These are phyloP conservation scores for Verticillium dahliae DNA, from an alignment of 2,329 filamentous ascomycete species.

Conservation along the genomic window DNA sequence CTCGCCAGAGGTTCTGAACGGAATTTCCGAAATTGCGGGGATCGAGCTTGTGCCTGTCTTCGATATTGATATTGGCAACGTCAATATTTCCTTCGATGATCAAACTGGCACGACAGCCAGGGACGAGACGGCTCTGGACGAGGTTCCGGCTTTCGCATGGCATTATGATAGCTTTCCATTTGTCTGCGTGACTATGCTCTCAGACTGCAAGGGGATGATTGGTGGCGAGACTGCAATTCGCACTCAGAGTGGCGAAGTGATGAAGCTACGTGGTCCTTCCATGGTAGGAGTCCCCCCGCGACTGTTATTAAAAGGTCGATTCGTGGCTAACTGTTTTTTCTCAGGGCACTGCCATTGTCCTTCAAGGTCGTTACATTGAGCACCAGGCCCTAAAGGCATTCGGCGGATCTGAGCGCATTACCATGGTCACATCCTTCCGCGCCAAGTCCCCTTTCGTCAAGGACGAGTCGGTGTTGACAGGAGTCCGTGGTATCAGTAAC, in stretches of 20 bases:
- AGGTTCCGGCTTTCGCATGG: constrained; percentile 53
- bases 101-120: constrained; percentile 21
- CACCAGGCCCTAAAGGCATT: constrained; percentile 57
- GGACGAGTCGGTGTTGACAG: constrained; percentile 56
- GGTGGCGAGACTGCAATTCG: constrained; percentile 58
- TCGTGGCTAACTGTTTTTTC: constrained; percentile 11
- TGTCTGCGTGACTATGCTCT: constrained; percentile 62
- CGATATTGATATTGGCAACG: constrained; percentile 48
- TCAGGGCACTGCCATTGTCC: constrained; percentile 54
- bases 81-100: constrained; percentile 46
- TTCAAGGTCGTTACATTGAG: constrained; percentile 62
- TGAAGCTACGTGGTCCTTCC: constrained; percentile 52
- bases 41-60: constrained; percentile 47
- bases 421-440: constrained; percentile 60
- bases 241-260: constrained; percentile 45
- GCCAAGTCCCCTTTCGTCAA: constrained; percentile 45
- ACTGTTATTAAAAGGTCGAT: not conserved
- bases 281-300: constrained; percentile 36
- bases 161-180: constrained; percentile 61
- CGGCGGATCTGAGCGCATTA: constrained; percentile 56
- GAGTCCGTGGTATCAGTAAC: constrained; percentile 53
- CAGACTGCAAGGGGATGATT: constrained; percentile 56
- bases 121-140: constrained; percentile 34
- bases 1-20: constrained; percentile 31
- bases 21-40: constrained; percentile 44